Evolutionary conservation across 2,329 filamentous ascomycete species (phyloP).

Genomic region (Colletotrichum caudatum): DNA sequence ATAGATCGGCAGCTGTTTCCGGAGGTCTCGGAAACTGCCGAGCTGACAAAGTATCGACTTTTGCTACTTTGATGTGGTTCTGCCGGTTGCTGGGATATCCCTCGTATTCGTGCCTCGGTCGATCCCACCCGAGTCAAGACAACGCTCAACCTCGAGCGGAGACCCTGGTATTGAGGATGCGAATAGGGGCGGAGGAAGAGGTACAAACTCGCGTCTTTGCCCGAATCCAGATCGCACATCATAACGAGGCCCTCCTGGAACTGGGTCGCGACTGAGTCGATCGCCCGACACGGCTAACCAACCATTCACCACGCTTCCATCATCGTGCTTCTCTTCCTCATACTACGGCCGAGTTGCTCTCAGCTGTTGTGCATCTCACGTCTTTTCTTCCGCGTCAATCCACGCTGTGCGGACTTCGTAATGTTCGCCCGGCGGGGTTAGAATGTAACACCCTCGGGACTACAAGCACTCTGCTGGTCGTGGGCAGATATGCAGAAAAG

Average conservation of each 20-base stretch:
- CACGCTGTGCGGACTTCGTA: constrained; percentile 4
- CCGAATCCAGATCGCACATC: too few species aligned
- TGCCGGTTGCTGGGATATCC: neutral
- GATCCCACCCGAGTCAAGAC: neutral
- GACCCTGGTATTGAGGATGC: neutral
- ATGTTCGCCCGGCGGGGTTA: constrained; percentile 20
- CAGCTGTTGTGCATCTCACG: neutral
- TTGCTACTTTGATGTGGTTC: neutral
- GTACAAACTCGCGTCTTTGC: neutral
- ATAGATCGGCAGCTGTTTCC: neutral
- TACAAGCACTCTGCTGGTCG: neutral
- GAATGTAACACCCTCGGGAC: neutral
- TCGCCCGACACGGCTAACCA: neutral
- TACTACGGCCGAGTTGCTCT: neutral
- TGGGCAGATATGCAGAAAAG: neutral
- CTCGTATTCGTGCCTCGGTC: neutral
- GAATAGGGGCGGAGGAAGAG: neutral
- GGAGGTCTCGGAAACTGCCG: neutral
- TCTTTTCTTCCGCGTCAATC: neutral
- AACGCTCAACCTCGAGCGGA: neutral
- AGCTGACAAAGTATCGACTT: neutral
- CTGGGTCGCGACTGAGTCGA: neutral
- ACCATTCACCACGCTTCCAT: neutral
- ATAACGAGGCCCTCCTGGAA: too few species aligned
- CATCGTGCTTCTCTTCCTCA: neutral